Evolutionary conservation across 495 filamentous ascomycete species (phyloP).

Genomic region (Evernia prunastri): DNA sequence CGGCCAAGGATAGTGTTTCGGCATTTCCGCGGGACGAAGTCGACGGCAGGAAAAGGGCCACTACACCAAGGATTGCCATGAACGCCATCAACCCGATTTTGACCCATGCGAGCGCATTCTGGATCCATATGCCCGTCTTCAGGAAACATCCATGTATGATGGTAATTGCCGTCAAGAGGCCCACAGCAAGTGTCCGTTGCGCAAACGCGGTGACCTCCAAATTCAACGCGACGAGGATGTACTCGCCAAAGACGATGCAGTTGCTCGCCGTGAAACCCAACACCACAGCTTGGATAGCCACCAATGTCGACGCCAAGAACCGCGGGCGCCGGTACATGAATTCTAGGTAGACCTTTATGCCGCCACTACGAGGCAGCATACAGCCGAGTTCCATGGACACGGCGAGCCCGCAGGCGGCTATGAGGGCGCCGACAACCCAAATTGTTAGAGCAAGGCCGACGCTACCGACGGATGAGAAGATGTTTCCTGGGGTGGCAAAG

Average conservation of each 20-base stretch:
- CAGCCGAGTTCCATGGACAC: slow-evolving; percentile 64
- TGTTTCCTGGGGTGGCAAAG: slow-evolving; percentile 65
- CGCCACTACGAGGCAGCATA: slow-evolving; percentile 65
- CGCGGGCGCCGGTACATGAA: slow-evolving; percentile 63
- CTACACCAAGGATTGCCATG: slow-evolving; percentile 57
- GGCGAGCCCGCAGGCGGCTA: slow-evolving; percentile 54
- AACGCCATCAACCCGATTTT: slow-evolving; percentile 62
- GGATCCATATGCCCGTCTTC: slow-evolving; percentile 63
- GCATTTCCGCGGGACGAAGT: slow-evolving; percentile 19
- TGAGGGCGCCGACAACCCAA: slow-evolving; percentile 57
- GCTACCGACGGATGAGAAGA: slow-evolving; percentile 61
- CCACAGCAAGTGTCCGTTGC: slow-evolving; percentile 59
- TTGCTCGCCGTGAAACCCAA: slow-evolving; percentile 67
- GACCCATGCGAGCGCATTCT: slow-evolving; percentile 59
- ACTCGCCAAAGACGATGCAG: slow-evolving; percentile 62
- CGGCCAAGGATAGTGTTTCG: slow-evolving; percentile 31
- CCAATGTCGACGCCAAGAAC: slow-evolving; percentile 61
- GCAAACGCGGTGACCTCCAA: slow-evolving; percentile 58
- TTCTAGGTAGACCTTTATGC: slow-evolving; percentile 72
- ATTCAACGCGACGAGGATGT: slow-evolving; percentile 58
- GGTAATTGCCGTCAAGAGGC: slow-evolving; percentile 58
- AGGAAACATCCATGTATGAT: slow-evolving; percentile 53
- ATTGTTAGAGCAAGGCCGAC: slow-evolving; percentile 56
- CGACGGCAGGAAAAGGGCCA: slow-evolving; percentile 27
- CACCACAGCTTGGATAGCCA: slow-evolving; percentile 61